phyloP scores from a whole-genome alignment of 2,329 filamentous ascomycete genomes.

The Fusarium sacchari region DNA sequence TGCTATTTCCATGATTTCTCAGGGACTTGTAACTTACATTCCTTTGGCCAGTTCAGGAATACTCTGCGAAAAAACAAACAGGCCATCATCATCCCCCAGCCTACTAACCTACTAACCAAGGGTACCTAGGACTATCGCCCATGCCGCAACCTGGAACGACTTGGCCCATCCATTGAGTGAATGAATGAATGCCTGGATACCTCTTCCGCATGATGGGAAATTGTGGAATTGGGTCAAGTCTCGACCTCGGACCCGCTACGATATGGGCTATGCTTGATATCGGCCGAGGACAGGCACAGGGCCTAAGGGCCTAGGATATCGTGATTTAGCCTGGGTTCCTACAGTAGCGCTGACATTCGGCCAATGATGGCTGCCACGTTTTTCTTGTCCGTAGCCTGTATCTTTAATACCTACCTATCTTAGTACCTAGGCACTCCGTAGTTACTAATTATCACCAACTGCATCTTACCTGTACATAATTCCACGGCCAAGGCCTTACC shows the following conservation, averaged over 20 bases:
- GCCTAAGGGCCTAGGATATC: background rate
- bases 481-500: background rate
- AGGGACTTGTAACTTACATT: background rate
- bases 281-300: background rate
- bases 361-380: constrained; percentile 13
- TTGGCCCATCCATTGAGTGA: too few relatives aligned
- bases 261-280: background rate
- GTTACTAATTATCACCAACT: background rate
- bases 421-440: too few relatives aligned
- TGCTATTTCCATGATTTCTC: background rate
- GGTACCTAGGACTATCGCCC: constrained; percentile 51
- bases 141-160: constrained; percentile 60
- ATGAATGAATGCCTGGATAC: background rate
- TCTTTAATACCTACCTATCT: too few relatives aligned
- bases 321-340: constrained; percentile 17
- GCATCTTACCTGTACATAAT: background rate
- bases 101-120: background rate
- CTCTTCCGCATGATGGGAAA: constrained; percentile 59
- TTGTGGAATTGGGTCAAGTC: constrained; percentile 2
- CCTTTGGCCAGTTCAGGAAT: constrained; percentile 3
- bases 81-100: background rate
- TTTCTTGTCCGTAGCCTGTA: background rate
- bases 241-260: constrained; percentile 13
- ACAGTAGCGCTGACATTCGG: constrained; percentile 7
- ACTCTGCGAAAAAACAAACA: background rate